phyloP scores from a whole-genome alignment of 2,329 filamentous ascomycete genomes.

The Colletotrichum noveboracense region DNA sequence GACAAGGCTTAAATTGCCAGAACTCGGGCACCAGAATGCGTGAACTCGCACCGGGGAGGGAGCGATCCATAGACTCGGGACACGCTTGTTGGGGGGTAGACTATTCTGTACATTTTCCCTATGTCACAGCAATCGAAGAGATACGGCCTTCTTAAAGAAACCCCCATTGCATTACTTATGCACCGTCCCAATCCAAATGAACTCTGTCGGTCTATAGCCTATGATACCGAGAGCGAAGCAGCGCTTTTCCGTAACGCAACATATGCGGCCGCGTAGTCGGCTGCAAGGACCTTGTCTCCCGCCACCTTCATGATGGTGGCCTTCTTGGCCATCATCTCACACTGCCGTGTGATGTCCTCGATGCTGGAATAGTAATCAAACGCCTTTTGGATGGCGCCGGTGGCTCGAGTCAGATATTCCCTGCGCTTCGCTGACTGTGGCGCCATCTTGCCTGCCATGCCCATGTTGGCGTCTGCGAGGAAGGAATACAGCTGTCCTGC shows the following conservation, averaged over 20 bases:
- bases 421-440: conserved; percentile 49
- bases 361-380: conserved; percentile 69
- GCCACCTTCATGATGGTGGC: conserved; percentile 75
- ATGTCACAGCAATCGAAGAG: conserved; percentile 16
- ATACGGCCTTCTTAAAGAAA: conserved; percentile 1
- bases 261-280: conserved; percentile 71
- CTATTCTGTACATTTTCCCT: conserved; percentile 32
- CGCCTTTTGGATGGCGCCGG: conserved; percentile 66
- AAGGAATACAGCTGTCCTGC: conserved; percentile 71
- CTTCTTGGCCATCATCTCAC: conserved; percentile 84
- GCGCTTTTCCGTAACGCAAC: conserved; percentile 55
- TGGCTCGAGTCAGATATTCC: conserved; percentile 63
- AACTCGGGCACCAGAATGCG: background rate
- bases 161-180: background rate
- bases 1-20: conserved; percentile 62
- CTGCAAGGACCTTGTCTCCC: conserved; percentile 68
- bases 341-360: conserved; percentile 72
- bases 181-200: background rate
- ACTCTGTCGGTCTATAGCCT: background rate
- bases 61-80: conserved; percentile 19
- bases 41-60: background rate
- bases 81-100: conserved; percentile 12
- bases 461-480: conserved; percentile 80
- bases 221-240: conserved; percentile 13
- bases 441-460: conserved; percentile 66